Evolutionary conservation across 2,329 filamentous ascomycete species (phyloP), one percentile per base, ranked within the genome.

Genomic region (Didymella exigua): DNA sequence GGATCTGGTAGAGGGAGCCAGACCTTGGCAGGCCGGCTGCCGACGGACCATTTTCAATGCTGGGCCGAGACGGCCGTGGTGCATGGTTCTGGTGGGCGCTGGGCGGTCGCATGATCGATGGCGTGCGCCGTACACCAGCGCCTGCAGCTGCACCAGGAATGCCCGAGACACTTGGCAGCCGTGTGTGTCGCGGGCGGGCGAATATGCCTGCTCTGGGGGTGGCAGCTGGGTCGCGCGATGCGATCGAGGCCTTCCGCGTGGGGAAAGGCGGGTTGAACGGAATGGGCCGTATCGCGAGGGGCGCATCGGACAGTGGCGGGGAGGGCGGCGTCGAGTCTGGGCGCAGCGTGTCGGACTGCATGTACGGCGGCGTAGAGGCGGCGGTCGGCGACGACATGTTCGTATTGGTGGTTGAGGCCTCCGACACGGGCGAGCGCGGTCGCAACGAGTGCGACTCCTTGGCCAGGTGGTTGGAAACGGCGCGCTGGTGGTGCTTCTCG

Each of bases 261-360:
- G 72, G 73, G 57, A 76, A 65, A 4, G 77, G 77, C 9, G 77
- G 76, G 21, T 76, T 78, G 23, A 72, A 73, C 13, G 76, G 73
- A 24, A 74, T 70, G 21, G 64, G 56, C 51, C 75, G 76, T 11
- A 70, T 63, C 78, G 84, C 83, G 14, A 82, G 80, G 11, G 92
- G 93, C 16, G 88, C 86, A 69, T 98, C 95, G 1, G 93, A 98
- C 77, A 96, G 89, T 30, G 93, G 93, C 40, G 95, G 95, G 18
- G 95, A 98, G 10, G 95, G 95, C 31, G 95, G 93, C 40, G 95
- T 96, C 24, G 87, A 85, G 42, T 89, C 86, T 41, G 87, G 87
- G 27, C 85, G 80, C 3, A 84, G 81, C 10, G 81, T 81, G 26
- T 84, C 82, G 31, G 83, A 84, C 76, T 90, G 93, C 59, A 75